Percentiles rank a stretch among this genome's conserved stretches.
phyloP scores from a whole-genome alignment of 2,329 filamentous ascomycete species.

The Cryphonectria japonica region DNA sequence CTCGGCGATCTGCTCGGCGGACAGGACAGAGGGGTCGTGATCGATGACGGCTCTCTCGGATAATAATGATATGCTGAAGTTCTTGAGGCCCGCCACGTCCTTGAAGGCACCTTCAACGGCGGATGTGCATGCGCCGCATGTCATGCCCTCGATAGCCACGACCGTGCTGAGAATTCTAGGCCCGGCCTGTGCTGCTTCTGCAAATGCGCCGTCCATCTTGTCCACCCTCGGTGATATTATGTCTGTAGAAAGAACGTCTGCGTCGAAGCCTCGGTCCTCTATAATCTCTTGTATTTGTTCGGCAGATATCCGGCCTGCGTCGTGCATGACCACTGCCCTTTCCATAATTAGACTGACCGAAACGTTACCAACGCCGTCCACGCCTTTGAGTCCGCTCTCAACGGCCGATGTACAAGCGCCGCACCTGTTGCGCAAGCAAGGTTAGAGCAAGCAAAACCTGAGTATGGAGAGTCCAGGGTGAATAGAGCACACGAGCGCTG shows the following conservation, averaged over 20 bases:
- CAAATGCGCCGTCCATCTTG: constrained; percentile 40
- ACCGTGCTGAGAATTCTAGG: constrained; percentile 67
- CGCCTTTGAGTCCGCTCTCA: constrained; percentile 83
- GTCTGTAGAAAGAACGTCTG: constrained; percentile 83
- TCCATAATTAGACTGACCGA: constrained; percentile 95
- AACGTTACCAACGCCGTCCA: constrained; percentile 81
- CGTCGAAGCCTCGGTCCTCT: constrained; percentile 91
- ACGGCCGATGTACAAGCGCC: constrained; percentile 95
- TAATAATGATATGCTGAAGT: constrained; percentile 80
- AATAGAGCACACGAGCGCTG: neutral
- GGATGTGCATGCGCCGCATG: constrained; percentile 86
- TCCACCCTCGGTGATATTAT: constrained; percentile 56
- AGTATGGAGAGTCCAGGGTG: constrained; percentile 7
- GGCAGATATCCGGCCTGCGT: constrained; percentile 73
- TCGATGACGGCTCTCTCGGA: constrained; percentile 86
- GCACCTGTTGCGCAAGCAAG: constrained; percentile 61
- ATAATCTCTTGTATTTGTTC: constrained; percentile 83
- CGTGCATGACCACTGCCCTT: constrained; percentile 90
- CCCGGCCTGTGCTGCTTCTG: constrained; percentile 41
- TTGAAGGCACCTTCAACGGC: constrained; percentile 82
- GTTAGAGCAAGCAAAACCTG: constrained; percentile 35
- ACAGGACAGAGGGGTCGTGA: constrained; percentile 66
- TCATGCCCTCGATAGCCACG: constrained; percentile 84
- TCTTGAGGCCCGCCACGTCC: constrained; percentile 71
- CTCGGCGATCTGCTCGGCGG: constrained; percentile 58